Percentiles rank a stretch among this genome's conserved stretches.
These are phyloP conservation scores for Penstemon newberryi DNA, from an alignment of 257 asterid genomes.

Conservation along the genomic window DNA sequence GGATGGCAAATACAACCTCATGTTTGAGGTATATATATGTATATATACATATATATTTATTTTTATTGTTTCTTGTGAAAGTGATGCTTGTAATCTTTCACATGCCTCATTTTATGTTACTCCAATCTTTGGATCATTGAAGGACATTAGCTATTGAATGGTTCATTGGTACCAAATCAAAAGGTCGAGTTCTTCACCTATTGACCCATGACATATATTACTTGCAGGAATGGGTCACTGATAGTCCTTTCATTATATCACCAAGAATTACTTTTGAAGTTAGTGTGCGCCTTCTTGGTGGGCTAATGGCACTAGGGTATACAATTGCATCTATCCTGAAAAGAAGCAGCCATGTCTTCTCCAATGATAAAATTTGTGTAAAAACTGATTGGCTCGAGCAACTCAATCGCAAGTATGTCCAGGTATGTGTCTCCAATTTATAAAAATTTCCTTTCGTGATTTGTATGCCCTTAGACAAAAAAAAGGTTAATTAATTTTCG, in stretches of 20 bases:
- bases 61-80: constrained; percentile 4
- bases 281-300: constrained; percentile 99
- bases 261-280: constrained; percentile 98
- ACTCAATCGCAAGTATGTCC: constrained; percentile 82
- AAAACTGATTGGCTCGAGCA: constrained; percentile 99
- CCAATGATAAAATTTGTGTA: constrained; percentile 70
- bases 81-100: constrained; percentile 4
- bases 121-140: background rate
- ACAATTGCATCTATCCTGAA: constrained; percentile 95
- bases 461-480: no score
- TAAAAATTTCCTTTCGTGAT: no score
- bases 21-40: constrained; percentile 79
- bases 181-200: background rate
- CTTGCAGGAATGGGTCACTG: constrained; percentile 98
- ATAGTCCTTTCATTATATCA: constrained; percentile 89
- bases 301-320: constrained; percentile 96
- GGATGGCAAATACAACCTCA: constrained; percentile 96
- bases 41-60: background rate
- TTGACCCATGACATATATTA: constrained; percentile 23
- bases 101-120: no score
- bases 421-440: constrained; percentile 46
- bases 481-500: background rate
- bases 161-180: background rate
- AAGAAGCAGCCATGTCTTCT: constrained; percentile 86
- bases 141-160: background rate